Evolutionary conservation across 345 rosid species (phyloP).

Genomic region (Salix koriyanagi): DNA sequence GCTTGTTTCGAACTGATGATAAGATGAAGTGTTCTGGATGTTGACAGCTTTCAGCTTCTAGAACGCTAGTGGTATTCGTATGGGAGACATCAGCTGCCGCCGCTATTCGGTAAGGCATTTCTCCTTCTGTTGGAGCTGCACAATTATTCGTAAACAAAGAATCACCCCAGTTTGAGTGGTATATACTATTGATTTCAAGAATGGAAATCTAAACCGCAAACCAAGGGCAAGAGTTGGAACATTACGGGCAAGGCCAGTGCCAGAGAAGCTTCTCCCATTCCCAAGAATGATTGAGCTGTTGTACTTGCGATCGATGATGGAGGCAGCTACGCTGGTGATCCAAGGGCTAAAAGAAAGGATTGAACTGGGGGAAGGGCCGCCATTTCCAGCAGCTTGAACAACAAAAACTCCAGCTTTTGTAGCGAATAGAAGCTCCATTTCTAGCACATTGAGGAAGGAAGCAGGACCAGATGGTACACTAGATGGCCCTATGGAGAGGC

Average conservation of each 20-base stretch:
- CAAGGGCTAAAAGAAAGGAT: slow-evolving; percentile 52
- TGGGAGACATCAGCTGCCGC: slow-evolving; percentile 45
- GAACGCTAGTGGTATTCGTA: slow-evolving; percentile 21
- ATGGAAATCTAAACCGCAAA: not conserved
- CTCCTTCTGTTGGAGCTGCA: slow-evolving; percentile 45
- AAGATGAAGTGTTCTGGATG: slow-evolving; percentile 33
- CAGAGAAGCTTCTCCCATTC: slow-evolving; percentile 35
- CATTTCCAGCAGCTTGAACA: slow-evolving; percentile 50
- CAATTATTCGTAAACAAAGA: not conserved
- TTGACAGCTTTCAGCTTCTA: slow-evolving; percentile 39
- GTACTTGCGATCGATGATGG: slow-evolving; percentile 41
- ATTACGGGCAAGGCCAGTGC: slow-evolving; percentile 45
- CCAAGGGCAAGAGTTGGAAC: not conserved
- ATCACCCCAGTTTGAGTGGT: not conserved
- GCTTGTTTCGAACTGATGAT: slow-evolving; percentile 27
- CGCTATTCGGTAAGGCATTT: slow-evolving; percentile 23
- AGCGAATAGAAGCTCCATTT: slow-evolving; percentile 44
- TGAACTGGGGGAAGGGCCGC: slow-evolving; percentile 46
- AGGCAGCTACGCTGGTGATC: slow-evolving; percentile 48
- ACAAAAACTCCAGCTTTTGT: slow-evolving; percentile 45
- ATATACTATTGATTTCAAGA: not conserved
- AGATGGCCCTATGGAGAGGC: slow-evolving; percentile 42
- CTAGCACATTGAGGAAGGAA: slow-evolving; percentile 41
- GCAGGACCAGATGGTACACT: slow-evolving; percentile 43
- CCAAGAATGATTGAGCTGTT: slow-evolving; percentile 30